Base-by-base conservation (phyloP, 148 eudicot species). In the Cornus suecica region DNA sequence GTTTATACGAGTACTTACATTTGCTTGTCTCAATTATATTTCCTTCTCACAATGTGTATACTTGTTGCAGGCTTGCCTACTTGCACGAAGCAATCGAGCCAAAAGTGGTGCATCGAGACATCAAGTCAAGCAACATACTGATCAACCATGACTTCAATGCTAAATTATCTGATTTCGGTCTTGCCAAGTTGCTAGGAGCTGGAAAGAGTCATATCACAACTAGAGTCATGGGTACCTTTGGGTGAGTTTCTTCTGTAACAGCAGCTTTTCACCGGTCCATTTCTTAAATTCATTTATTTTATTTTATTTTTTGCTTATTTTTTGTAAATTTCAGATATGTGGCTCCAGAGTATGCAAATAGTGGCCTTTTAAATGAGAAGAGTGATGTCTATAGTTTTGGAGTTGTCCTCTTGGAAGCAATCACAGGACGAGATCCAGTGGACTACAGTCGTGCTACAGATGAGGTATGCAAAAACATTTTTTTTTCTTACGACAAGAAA, bases 371-470 rank as follows among this genome's bases (percentile, higher is more conserved):
- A 15, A 69, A 69, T 26, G 72, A 69, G 24, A 69, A 45, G 22
- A 69, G 72, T 24, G 72, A 69, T 25, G 48, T 69, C 14, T 69
- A 69, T 45, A 69, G 72, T 45, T 69, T 69, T 69, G 72, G 72
- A 31, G 60, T 69, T 10, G 56, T 69, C 30, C 56, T 69, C 18
- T 18, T 69, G 48, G 72, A 69, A 25, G 30, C 60, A 23, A 48
- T 69, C 25, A 69, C 72, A 11, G 60, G 72, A 42, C 45, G 72
- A 23, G 60, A 69, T 25, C 72, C 72, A 2, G 72, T 69, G 29
- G 72, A 69, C 31, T 69, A 69, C 45, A 31, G 60, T 45, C 72
- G 72, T 1, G 31, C 72, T 69, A n/a, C 56, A 37, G 24, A 26
- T 25, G 72, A 69, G 72, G 72, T 69, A 28, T 28, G 22, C 42